Conservation (phyloP, 179 eudicot genomes). For the Silene noctiflora region DNA sequence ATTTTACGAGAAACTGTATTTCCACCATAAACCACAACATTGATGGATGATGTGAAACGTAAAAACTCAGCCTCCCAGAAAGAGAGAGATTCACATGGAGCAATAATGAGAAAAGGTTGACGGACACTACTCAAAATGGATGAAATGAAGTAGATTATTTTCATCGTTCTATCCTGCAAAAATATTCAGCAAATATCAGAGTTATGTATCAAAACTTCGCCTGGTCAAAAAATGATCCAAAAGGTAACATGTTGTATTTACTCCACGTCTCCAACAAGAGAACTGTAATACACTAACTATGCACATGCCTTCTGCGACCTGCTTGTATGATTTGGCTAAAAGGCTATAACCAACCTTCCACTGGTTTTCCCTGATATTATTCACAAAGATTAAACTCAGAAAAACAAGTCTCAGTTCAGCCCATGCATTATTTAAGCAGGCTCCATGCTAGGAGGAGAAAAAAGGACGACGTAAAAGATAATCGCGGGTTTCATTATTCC, state of each 20-base stretch:
- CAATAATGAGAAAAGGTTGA: constrained; percentile 61
- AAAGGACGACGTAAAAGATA: not conserved
- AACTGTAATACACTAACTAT: not conserved
- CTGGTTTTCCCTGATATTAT: not conserved
- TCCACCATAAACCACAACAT: constrained; percentile 64
- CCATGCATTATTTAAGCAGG: constrained; percentile 1
- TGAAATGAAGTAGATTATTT: constrained; percentile 41
- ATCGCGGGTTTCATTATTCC: not conserved
- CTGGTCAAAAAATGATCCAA: constrained; percentile 5
- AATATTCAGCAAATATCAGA: constrained; percentile 7
- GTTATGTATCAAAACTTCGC: not conserved
- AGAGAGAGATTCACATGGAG: constrained; percentile 36
- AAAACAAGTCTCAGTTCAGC: not conserved
- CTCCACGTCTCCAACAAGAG: not conserved
- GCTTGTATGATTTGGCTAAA: not conserved
- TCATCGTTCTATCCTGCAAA: constrained; percentile 55
- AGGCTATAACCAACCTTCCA: not conserved
- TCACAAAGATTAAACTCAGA: not conserved
- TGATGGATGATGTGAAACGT: constrained; percentile 47
- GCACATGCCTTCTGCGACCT: not conserved
- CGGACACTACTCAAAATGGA: constrained; percentile 39
- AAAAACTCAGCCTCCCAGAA: constrained; percentile 74
- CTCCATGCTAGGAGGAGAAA: not conserved
- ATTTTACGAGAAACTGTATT: constrained; percentile 42
- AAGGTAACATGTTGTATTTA: not conserved